These are phyloP conservation scores for Fimicolochytrium jonesii DNA, from an alignment of 192 early-diverging fungal species.

Conservation along the genomic window DNA sequence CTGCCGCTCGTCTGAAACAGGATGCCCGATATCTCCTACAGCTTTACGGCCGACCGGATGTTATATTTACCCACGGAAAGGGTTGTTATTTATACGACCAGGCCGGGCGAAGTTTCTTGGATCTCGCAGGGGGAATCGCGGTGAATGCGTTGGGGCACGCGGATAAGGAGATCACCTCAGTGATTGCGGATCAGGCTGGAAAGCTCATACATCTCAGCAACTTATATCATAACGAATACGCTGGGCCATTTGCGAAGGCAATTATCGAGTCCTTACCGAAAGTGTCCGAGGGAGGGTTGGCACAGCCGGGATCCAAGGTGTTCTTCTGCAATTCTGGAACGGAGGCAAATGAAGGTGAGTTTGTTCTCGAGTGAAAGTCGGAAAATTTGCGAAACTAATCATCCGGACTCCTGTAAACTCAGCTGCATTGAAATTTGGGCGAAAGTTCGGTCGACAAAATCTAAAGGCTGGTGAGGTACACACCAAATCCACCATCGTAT, in stretches of 20 bases:
- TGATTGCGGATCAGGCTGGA: slow-evolving; percentile 75
- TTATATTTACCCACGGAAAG: slow-evolving; percentile 72
- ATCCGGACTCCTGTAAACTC: neutral
- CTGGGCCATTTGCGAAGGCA: slow-evolving; percentile 69
- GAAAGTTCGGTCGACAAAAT: slow-evolving; percentile 74
- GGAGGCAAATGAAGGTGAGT: slow-evolving; percentile 91
- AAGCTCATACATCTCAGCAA: slow-evolving; percentile 86
- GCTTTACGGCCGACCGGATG: slow-evolving; percentile 43
- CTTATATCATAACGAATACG: slow-evolving; percentile 87
- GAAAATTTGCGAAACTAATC: neutral
- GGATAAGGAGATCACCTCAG: slow-evolving; percentile 66
- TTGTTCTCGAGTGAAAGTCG: neutral
- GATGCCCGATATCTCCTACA: slow-evolving; percentile 30
- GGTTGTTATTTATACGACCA: slow-evolving; percentile 78
- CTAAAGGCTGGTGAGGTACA: slow-evolving; percentile 39
- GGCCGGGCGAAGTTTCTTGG: slow-evolving; percentile 72
- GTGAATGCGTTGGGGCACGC: slow-evolving; percentile 90
- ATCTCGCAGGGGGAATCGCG: slow-evolving; percentile 93
- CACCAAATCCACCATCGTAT: slow-evolving; percentile 71
- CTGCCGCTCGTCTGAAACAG: slow-evolving; percentile 8
- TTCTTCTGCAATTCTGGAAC: slow-evolving; percentile 98
- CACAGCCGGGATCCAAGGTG: slow-evolving; percentile 57
- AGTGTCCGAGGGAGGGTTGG: neutral
- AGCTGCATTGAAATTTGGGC: slow-evolving; percentile 89
- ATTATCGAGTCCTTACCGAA: slow-evolving; percentile 51